Evolutionary conservation across 192 early-diverging fungal species (phyloP), one percentile per base, ranked within the genome.

Genomic region (Dimargaris verticillata): DNA sequence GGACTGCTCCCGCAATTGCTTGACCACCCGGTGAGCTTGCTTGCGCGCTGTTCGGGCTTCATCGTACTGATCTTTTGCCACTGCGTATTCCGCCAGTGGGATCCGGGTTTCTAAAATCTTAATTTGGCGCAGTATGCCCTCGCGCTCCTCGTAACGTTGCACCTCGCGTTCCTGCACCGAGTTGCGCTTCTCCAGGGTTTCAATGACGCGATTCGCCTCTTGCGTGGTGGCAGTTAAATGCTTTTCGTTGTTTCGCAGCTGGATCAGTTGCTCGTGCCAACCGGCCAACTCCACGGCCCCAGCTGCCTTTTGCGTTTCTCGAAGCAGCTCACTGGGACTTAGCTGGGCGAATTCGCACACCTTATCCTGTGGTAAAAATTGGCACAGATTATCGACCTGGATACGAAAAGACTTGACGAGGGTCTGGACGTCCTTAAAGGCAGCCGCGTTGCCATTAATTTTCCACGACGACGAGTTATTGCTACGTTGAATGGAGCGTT

Each of bases 381-480:
- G 94, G 69, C 95, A 99, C 49, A 99, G 69, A 64, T 97, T 99
- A 71, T 93, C 87, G 45, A 96, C 91, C 63, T 99, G 93, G 58
- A 99, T 87, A 57, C 87, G 79, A 57, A 95, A 70, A 11, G 65
- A 55, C 28, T 63, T 52, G 14, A 90, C 80, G 10, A 68, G 76
- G n/a, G 75, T 73, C 50, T 78, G 66, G 7, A 96, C 80, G 25
- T 84, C 83, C 29, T 74, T 76, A 33, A 85, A 80, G 0, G 78
- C 79, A 4, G 74, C 67, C 14, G 17, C 41, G 44, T 83, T 70
- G 10, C 89, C 87, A 62, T 98, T 86, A 38, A 95, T 51, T 44
- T 84, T 82, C 91, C 91, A 98, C 7, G 65, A 62, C 14, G 80
- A 86, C 6, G 66, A 67, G 69, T 89, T 92, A 42, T 72, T 76